Evolutionary conservation across 73 alveolate species (phyloP).

Genomic region (Tetrahymena thermophila): DNA sequence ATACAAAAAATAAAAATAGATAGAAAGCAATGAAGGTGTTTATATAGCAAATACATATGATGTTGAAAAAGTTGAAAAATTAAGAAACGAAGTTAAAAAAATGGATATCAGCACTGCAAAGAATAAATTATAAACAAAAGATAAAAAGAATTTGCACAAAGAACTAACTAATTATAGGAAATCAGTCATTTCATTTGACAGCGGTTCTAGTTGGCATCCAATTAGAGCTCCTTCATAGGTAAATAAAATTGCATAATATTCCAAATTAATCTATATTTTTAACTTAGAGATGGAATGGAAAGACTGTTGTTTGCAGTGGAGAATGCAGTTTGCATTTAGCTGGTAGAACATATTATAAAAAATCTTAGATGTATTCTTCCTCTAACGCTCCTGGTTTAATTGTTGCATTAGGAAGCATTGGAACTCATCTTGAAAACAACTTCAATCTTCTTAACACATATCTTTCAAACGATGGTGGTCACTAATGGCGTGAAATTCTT

Average conservation of each 20-base stretch:
- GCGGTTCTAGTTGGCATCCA: slow-evolving; percentile 85
- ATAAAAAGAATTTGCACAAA: slow-evolving; percentile 11
- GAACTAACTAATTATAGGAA: slow-evolving; percentile 40
- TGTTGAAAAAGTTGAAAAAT: slow-evolving; percentile 18
- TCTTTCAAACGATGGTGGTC: slow-evolving; percentile 85
- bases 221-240: slow-evolving; percentile 55
- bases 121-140: not conserved
- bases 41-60: slow-evolving; percentile 61
- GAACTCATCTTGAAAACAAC: slow-evolving; percentile 48
- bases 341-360: slow-evolving; percentile 57
- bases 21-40: slow-evolving; percentile 64
- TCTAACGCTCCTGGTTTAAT: slow-evolving; percentile 77
- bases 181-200: slow-evolving; percentile 80
- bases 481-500: slow-evolving; percentile 66
- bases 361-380: slow-evolving; percentile 63
- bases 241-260: not conserved
- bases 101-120: not conserved
- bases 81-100: not conserved
- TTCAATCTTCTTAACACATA: slow-evolving; percentile 55
- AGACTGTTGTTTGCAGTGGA: slow-evolving; percentile 47
- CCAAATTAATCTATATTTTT: not conserved
- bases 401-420: slow-evolving; percentile 84
- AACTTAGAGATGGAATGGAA: slow-evolving; percentile 16
- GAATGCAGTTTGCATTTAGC: slow-evolving; percentile 82
- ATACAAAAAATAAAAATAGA: not conserved